Conservation (phyloP, 306 rosid species). For the Sindora glabra region DNA sequence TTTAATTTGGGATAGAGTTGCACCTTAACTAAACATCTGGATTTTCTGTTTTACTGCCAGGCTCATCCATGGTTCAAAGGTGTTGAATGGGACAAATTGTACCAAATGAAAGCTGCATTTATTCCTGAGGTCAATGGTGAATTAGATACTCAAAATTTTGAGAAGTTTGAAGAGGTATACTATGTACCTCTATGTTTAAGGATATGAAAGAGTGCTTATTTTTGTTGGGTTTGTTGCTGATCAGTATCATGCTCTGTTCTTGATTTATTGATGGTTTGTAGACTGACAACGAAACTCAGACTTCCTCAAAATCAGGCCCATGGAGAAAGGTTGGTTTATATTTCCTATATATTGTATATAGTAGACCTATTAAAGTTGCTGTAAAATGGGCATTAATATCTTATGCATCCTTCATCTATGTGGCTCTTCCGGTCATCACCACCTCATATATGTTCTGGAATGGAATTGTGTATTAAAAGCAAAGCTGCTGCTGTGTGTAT, state of each 20-base stretch:
- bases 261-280: constrained; percentile 25
- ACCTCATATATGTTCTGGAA: no score
- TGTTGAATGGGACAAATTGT: constrained; percentile 83
- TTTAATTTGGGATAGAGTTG: constrained; percentile 16
- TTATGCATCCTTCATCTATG: constrained; percentile 1
- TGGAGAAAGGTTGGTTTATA: constrained; percentile 89
- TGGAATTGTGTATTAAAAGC: background rate
- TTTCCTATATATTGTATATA: constrained; percentile 9
- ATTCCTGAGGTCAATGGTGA: constrained; percentile 97
- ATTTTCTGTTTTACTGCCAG: constrained; percentile 37
- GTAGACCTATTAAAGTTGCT: background rate
- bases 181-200: background rate
- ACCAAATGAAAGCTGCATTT: constrained; percentile 94
- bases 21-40: constrained; percentile 24
- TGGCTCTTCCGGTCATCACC: background rate
- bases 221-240: constrained; percentile 21
- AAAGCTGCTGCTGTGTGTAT: background rate
- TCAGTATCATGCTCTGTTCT: constrained; percentile 5
- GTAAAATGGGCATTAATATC: background rate
- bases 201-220: constrained; percentile 11
- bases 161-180: constrained; percentile 95
- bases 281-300: constrained; percentile 66
- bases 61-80: constrained; percentile 95
- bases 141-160: constrained; percentile 97
- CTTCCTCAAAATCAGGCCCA: constrained; percentile 86